Base-by-base conservation (phyloP, 371 early-diverging fungal genomes). In the Mucor indicus region DNA sequence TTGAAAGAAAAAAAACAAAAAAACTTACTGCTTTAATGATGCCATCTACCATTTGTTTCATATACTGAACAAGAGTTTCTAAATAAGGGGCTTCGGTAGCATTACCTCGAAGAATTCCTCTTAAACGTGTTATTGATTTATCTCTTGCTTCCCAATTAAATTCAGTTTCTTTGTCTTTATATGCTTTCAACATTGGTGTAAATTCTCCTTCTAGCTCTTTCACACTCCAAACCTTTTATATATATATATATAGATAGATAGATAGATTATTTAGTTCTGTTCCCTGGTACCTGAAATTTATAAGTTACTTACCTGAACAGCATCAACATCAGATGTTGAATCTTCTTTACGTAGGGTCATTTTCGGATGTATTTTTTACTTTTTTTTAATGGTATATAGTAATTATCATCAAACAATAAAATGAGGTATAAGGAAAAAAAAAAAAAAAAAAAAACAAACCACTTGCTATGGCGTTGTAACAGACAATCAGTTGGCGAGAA, bases 41-140 rank as follows among this genome's bases (percentile, higher is more conserved):
- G 47, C 72, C 72, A 50, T 75, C 75, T 20, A 71, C 63, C 69
- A 69, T 57, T 37, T 58, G 67, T 17, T 55, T 64, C 33, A 75
- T 55, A 31, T 57, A 57, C 5, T 48, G 50, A 10, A 64, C 39
- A 8, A 75, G 23, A 4, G 52, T 52, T 31, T 75, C 72, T 16
- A 51, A 55, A 44, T 64, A 71, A 27, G 62, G 62, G 15, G 62
- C 50, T 33, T 75, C 67, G 15, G 52, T 39, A 10, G 72, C 60
- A 54, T 71, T 67, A 19, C 74, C 74, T 48, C 69, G 62, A 43
- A 73, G 57, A 17, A 53, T 47, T 19, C 67, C 62, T 37, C 57
- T 44, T 36, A 65, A 48, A 22, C 60, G 56, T 39, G 44, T 41
- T 29, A 59, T 42, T 12, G 50, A 20, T 38, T 48, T 54, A 15